A percentile compares a stretch with the other conserved stretches of the same genome.
These are phyloP conservation scores for Phialophora macrospora DNA, from an alignment of 2,329 filamentous ascomycete genomes.

Conservation along the genomic window DNA sequence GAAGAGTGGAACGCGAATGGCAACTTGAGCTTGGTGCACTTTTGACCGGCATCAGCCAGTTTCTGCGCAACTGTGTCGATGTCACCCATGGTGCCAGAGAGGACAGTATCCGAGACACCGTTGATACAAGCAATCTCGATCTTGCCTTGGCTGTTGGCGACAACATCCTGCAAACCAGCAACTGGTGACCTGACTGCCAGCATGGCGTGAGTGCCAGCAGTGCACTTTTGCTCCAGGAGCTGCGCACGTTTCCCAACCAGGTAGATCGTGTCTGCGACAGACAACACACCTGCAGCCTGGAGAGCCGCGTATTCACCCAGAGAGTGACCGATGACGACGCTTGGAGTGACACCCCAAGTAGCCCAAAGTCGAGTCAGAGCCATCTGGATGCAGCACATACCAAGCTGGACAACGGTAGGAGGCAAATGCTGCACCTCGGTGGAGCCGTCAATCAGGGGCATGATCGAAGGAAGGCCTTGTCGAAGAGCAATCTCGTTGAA, in stretches of 20 bases:
- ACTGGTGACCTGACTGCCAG: slow-evolving; percentile 50
- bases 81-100: slow-evolving; percentile 47
- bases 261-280: slow-evolving; percentile 47
- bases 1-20: slow-evolving; percentile 55
- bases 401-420: slow-evolving; percentile 46
- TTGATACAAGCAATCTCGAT: slow-evolving; percentile 50
- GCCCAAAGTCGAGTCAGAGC: slow-evolving; percentile 46
- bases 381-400: slow-evolving; percentile 49
- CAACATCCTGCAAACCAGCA: slow-evolving; percentile 42
- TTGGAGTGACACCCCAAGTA: slow-evolving; percentile 46
- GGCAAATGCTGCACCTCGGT: slow-evolving; percentile 43
- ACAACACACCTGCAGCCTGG: slow-evolving; percentile 47
- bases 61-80: slow-evolving; percentile 48
- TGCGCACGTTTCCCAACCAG: slow-evolving; percentile 49
- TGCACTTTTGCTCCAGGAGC: slow-evolving; percentile 49
- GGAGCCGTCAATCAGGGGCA: slow-evolving; percentile 45
- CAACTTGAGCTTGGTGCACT: slow-evolving; percentile 50
- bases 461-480: slow-evolving; percentile 47
- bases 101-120: slow-evolving; percentile 51
- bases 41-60: slow-evolving; percentile 46
- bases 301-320: slow-evolving; percentile 51
- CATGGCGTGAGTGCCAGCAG: slow-evolving; percentile 52
- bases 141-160: slow-evolving; percentile 40
- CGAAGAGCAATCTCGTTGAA: slow-evolving; percentile 44
- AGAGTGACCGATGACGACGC: slow-evolving; percentile 51